phyloP scores from a whole-genome alignment of 2,329 filamentous ascomycete species.

The Trichoderma hamatum region DNA sequence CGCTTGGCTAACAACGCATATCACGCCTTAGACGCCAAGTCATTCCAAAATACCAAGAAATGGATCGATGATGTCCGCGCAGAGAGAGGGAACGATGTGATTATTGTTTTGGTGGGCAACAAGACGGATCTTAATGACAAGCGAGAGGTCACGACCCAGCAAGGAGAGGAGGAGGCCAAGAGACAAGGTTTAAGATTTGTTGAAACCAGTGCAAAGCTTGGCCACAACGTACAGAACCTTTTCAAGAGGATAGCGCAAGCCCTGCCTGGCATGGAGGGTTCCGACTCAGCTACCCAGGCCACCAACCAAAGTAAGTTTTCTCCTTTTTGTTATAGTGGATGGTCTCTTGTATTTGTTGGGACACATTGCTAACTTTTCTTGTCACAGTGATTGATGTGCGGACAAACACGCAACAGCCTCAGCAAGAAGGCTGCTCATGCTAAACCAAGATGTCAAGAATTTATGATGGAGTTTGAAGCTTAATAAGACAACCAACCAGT shows the following conservation, averaged over 20 bases:
- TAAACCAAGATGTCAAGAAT: slow-evolving; percentile 31
- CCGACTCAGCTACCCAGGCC: slow-evolving; percentile 73
- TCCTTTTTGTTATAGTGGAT: neutral
- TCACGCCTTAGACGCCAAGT: slow-evolving; percentile 71
- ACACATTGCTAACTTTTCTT: neutral
- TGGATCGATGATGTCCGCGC: slow-evolving; percentile 99
- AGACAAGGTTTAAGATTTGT: slow-evolving; percentile 99
- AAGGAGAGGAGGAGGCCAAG: slow-evolving; percentile 97
- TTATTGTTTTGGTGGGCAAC: slow-evolving; percentile 97
- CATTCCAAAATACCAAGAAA: slow-evolving; percentile 97
- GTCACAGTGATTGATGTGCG: slow-evolving; percentile 86
- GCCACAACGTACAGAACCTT: slow-evolving; percentile 96
- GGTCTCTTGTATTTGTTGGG: neutral
- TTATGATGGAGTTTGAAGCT: slow-evolving; percentile 1
- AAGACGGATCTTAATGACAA: slow-evolving; percentile 99
- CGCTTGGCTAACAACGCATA: slow-evolving; percentile 30
- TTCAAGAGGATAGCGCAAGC: slow-evolving; percentile 99
- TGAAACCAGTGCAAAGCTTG: slow-evolving; percentile 96
- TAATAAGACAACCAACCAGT: slow-evolving; percentile 14
- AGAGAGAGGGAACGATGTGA: slow-evolving; percentile 96
- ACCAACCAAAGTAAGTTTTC: slow-evolving; percentile 72
- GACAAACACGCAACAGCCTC: slow-evolving; percentile 70
- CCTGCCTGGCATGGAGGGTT: slow-evolving; percentile 94
- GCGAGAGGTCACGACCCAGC: slow-evolving; percentile 92
- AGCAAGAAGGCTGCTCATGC: slow-evolving; percentile 70